Base-by-base conservation (phyloP, 306 rosid species). In the Vigna hirtella region DNA sequence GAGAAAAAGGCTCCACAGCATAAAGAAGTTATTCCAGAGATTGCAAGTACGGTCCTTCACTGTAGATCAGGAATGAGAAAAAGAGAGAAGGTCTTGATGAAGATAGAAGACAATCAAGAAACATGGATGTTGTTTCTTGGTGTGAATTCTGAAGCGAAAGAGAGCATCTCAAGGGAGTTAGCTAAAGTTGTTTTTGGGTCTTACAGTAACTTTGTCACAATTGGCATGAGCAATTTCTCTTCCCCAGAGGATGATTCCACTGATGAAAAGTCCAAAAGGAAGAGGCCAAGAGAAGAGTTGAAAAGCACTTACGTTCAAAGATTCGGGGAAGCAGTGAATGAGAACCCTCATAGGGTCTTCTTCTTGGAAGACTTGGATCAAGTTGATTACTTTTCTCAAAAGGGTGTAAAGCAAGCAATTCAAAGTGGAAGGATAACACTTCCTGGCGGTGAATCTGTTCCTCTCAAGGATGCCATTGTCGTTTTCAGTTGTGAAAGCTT, bases 291-390 rank as follows among this genome's bases (percentile, higher is more conserved):
- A 77, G 67, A 81, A 17, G 91, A 85, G 58, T 0, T 80, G 20
- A 90, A 90, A 79, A 77, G 89, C 71, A 81, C 68, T 76, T 89
- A 79, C 81, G 43, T 91, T 1, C 87, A 91, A 24, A 90, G 93
- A 47, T 83, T 93, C 85, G 90, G 91, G 0, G 98, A 91, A 77
- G 97, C 91, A 32, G 69, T 84, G 51, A 90, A 93, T 85, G 95
- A 93, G 77, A 93, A 88, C 17, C 97, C 98, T 14, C 94, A 87
- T 26, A 82, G 98, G 79, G 92, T 93, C 78, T 91, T 93, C 85
- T 84, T 91, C 79, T 72, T 93, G 90, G 94, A 91, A 84, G 98
- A 91, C 20, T 61, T 85, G 36, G 93, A 93, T 0, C 87, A 84
- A 72, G 87, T 83, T 50, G 97, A 93, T 75, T 24, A 83, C 74